Evolutionary conservation across 441 rosid genomes (phyloP).

Genomic region (Erodium moschatum): DNA sequence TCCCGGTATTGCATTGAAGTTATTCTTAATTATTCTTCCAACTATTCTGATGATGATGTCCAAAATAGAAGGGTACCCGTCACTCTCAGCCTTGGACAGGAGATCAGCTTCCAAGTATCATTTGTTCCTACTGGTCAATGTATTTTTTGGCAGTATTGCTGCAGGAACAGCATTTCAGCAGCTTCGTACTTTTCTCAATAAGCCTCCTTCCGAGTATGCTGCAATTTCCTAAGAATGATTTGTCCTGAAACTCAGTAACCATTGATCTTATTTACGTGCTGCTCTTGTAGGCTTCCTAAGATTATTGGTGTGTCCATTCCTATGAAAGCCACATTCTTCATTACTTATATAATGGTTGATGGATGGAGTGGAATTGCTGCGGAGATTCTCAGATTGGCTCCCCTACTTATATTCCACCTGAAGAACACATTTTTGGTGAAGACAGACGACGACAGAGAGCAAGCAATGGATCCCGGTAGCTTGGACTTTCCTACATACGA

Average conservation of each 20-base stretch:
- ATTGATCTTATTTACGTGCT: neutral
- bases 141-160: constrained; percentile 62
- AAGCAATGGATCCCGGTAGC: constrained; percentile 91
- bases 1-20: constrained; percentile 81
- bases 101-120: constrained; percentile 81
- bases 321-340: constrained; percentile 83
- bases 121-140: constrained; percentile 68
- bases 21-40: constrained; percentile 87
- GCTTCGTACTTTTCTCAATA: constrained; percentile 52
- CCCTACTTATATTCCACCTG: constrained; percentile 71
- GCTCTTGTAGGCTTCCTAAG: constrained; percentile 53
- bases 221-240: neutral
- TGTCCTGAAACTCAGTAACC: neutral
- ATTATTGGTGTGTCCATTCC: constrained; percentile 91
- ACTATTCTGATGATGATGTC: constrained; percentile 87
- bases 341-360: constrained; percentile 89
- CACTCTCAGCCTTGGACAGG: constrained; percentile 68
- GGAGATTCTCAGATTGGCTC: constrained; percentile 71
- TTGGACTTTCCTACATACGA: constrained; percentile 77
- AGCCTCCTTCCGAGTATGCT: constrained; percentile 60
- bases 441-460: constrained; percentile 91
- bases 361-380: constrained; percentile 98
- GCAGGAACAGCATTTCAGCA: constrained; percentile 80
- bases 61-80: constrained; percentile 79
- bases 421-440: constrained; percentile 85